phyloP scores from a whole-genome alignment of 73 alveolate species.

The Tetrahymena malaccensis region DNA sequence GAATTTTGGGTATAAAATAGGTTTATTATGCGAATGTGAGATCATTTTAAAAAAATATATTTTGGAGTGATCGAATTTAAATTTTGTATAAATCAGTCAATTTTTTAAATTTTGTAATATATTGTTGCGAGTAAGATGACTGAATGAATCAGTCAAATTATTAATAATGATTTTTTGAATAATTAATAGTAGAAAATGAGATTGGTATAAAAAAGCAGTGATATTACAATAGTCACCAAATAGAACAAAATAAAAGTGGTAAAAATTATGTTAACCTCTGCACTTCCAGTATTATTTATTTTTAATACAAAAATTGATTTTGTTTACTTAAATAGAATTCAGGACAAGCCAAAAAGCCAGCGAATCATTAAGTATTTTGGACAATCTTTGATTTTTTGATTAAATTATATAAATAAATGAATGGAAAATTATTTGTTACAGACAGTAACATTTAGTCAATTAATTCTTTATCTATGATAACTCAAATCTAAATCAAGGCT shows the following conservation, averaged over 20 bases:
- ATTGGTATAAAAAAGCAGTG: background rate
- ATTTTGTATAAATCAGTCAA: background rate
- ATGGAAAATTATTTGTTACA: background rate
- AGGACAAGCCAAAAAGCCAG: background rate
- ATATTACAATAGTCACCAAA: background rate
- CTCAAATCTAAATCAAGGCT: background rate
- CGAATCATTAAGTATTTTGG: background rate
- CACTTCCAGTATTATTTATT: background rate
- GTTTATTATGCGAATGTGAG: background rate
- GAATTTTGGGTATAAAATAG: background rate
- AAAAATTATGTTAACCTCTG: background rate
- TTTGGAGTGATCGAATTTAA: background rate
- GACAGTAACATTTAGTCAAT: background rate
- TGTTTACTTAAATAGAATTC: background rate
- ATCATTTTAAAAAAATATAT: too few species aligned
- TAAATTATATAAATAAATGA: background rate
- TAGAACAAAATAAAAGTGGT: background rate
- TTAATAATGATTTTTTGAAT: background rate
- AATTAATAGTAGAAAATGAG: background rate
- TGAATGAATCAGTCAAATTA: background rate
- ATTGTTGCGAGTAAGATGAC: background rate
- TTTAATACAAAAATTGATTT: background rate
- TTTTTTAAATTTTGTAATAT: background rate
- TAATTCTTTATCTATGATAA: too few species aligned
- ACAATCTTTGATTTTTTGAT: background rate